Percentiles rank a stretch among this genome's conserved stretches.
phyloP scores from a whole-genome alignment of 192 early-diverging fungal species.

The Thamnidium elegans region DNA sequence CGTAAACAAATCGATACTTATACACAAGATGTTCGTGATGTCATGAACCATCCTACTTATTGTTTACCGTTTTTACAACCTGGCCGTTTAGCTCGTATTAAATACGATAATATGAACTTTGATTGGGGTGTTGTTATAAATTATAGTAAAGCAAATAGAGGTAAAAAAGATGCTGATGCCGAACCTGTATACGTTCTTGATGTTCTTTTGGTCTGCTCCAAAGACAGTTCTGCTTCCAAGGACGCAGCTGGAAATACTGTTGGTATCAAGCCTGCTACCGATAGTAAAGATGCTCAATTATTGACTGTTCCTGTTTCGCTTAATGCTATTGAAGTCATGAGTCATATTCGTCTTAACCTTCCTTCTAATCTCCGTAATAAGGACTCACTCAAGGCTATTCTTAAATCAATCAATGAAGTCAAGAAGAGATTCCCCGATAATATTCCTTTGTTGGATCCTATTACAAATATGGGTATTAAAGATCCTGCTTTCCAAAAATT shows the following conservation, averaged over 20 bases:
- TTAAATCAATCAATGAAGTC: slow-evolving; percentile 69
- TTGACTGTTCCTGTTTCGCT: slow-evolving; percentile 76
- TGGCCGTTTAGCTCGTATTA: slow-evolving; percentile 74
- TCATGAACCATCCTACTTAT: slow-evolving; percentile 80
- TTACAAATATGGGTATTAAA: slow-evolving; percentile 84
- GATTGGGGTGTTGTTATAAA: slow-evolving; percentile 91
- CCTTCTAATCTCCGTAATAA: slow-evolving; percentile 64
- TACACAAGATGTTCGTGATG: slow-evolving; percentile 62
- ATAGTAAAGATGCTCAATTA: slow-evolving; percentile 37
- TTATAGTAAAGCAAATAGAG: slow-evolving; percentile 54
- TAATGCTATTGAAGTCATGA: slow-evolving; percentile 68
- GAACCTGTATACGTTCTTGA: slow-evolving; percentile 76
- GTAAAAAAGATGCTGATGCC: slow-evolving; percentile 27
- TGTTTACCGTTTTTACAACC: slow-evolving; percentile 81
- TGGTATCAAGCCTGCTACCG: slow-evolving; percentile 52
- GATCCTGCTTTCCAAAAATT: slow-evolving; percentile 77
- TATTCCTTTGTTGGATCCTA: slow-evolving; percentile 84
- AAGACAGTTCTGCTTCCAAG: slow-evolving; percentile 51
- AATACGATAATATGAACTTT: slow-evolving; percentile 67
- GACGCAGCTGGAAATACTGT: slow-evolving; percentile 45
- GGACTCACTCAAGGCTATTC: slow-evolving; percentile 56
- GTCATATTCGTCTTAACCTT: slow-evolving; percentile 70
- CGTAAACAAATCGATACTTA: slow-evolving; percentile 66
- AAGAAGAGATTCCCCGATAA: slow-evolving; percentile 68
- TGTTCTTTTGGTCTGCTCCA: slow-evolving; percentile 77